These are phyloP conservation scores for Tolypocladium album DNA, from an alignment of 2,329 filamentous ascomycete species.

Conservation along the genomic window DNA sequence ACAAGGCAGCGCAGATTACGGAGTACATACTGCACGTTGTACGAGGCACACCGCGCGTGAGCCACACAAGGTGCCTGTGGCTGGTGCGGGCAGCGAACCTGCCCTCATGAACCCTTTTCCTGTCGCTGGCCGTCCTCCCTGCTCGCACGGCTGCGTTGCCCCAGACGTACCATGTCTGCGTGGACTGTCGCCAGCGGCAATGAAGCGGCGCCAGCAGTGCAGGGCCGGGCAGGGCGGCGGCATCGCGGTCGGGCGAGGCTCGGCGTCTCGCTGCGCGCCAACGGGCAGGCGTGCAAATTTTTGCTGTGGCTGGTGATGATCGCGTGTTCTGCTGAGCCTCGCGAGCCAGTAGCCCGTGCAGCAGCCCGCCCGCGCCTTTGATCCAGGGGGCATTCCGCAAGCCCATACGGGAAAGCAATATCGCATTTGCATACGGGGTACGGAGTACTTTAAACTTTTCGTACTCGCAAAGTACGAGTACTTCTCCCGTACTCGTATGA, in stretches of 20 bases:
- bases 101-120: neutral
- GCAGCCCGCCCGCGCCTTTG: neutral
- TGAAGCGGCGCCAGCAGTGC: neutral
- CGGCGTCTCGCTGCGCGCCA: neutral
- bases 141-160: neutral
- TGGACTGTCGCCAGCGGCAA: neutral
- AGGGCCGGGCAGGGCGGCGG: neutral
- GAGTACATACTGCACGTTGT: neutral
- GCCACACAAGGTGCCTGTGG: neutral
- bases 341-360: neutral
- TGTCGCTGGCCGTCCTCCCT: neutral
- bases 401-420: too few relatives aligned
- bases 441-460: too few relatives aligned
- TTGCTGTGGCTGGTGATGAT: conserved; percentile 4
- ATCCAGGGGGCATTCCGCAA: neutral
- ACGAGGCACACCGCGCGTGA: neutral
- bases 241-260: neutral
- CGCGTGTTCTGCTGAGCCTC: conserved; percentile 2
- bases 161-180: neutral
- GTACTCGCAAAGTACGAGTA: too few relatives aligned
- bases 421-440: too few relatives aligned
- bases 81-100: neutral
- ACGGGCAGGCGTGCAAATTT: conserved; percentile 2
- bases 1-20: too few relatives aligned
- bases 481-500: neutral